These are phyloP conservation scores for Calonectria naviculata DNA, from an alignment of 2,329 filamentous ascomycete genomes.

Conservation along the genomic window DNA sequence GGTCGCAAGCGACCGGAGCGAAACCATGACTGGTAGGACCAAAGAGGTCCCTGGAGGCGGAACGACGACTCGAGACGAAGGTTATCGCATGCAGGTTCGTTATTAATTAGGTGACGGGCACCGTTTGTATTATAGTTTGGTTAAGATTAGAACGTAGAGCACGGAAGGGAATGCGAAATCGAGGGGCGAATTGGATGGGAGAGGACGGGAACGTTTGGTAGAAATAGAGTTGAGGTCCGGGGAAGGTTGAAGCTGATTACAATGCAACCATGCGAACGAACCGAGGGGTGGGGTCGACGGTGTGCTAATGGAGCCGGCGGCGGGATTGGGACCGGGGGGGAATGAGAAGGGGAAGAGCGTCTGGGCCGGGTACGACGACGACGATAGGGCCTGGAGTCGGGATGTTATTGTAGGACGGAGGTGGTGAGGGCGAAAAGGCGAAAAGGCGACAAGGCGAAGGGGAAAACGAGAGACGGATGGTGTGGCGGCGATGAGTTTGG, in stretches of 20 bases:
- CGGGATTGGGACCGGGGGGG: neutral
- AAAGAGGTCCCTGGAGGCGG: constrained; percentile 24
- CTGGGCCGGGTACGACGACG: neutral
- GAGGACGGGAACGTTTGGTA: neutral
- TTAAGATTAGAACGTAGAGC: neutral
- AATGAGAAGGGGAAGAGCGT: neutral
- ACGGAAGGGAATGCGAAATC: neutral
- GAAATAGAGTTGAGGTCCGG: constrained; percentile 12
- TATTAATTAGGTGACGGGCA: neutral
- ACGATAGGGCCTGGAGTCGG: neutral
- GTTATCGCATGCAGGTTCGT: constrained; percentile 28
- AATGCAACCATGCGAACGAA: neutral
- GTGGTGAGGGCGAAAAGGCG: neutral
- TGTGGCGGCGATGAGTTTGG: constrained; percentile 1
- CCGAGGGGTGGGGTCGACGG: neutral
- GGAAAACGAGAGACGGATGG: neutral
- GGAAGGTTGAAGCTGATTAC: neutral
- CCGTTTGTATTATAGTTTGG: neutral
- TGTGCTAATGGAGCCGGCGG: neutral
- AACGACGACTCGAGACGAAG: constrained; percentile 24
- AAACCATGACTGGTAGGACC: constrained; percentile 46
- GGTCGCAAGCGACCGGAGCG: constrained; percentile 44
- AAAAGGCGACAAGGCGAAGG: neutral
- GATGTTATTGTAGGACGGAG: neutral
- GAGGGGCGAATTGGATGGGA: neutral